These are phyloP conservation scores for Blastobotrys aristatus DNA, from an alignment of 1,139 yeast genomes.

Conservation along the genomic window DNA sequence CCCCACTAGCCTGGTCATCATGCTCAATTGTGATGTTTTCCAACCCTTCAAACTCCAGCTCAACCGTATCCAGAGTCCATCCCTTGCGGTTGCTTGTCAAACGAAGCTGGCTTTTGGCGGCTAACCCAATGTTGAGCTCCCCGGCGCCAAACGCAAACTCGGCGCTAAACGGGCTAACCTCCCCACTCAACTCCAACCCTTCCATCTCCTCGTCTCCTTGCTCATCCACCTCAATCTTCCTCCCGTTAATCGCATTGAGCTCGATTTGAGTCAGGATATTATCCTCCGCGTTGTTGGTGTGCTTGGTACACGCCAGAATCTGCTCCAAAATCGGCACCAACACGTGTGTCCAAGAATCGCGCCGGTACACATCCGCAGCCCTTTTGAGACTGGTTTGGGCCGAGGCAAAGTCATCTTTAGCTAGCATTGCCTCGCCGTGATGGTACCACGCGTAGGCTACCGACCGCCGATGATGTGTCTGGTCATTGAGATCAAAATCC, in stretches of 20 bases:
- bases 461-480: conserved; percentile 26
- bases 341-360: conserved; percentile 27
- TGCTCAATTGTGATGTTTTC: conserved; percentile 19
- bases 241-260: conserved; percentile 13
- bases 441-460: conserved; percentile 44
- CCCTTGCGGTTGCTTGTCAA: conserved; percentile 14
- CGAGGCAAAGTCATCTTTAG: conserved; percentile 33
- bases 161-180: conserved; percentile 17
- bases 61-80: conserved; percentile 12
- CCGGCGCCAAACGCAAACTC: conserved; percentile 23
- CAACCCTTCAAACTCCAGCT: conserved; percentile 11
- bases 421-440: conserved; percentile 45
- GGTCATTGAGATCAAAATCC: conserved; percentile 18
- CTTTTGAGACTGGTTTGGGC: conserved; percentile 34
- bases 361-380: conserved; percentile 26
- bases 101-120: conserved; percentile 23
- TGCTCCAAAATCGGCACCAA: conserved; percentile 20
- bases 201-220: conserved; percentile 3
- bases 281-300: conserved; percentile 14
- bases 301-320: conserved; percentile 20
- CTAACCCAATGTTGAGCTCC: conserved; percentile 26
- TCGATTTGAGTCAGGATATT: conserved; percentile 22
- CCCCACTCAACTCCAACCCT: conserved; percentile 1
- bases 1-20: conserved; percentile 11
- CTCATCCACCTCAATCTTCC: conserved; percentile 1